phyloP scores from a whole-genome alignment of 805 yeast species.

The Kuraishia borneana region DNA sequence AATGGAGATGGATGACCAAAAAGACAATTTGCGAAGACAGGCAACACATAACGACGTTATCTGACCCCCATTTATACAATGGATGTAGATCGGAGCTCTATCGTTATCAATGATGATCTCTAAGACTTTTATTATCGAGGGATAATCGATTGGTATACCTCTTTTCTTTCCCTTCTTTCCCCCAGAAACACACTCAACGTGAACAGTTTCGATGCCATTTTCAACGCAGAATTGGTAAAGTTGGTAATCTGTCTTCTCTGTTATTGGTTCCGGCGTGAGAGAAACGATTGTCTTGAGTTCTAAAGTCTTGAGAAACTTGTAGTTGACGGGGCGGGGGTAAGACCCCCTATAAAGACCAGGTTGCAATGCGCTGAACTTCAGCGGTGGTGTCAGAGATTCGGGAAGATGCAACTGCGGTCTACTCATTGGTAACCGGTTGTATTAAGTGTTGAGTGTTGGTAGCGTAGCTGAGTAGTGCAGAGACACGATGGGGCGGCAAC shows the following conservation, averaged over 20 bases:
- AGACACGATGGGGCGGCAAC: neutral
- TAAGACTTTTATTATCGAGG: constrained; percentile 49
- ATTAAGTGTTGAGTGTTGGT: neutral
- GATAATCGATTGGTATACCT: constrained; percentile 68
- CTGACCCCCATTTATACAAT: constrained; percentile 85
- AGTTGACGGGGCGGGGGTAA: constrained; percentile 70
- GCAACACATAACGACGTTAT: constrained; percentile 79
- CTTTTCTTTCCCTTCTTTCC: constrained; percentile 69
- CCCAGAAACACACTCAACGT: constrained; percentile 52
- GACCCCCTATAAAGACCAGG: constrained; percentile 73
- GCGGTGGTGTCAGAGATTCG: constrained; percentile 50
- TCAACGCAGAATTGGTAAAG: constrained; percentile 39
- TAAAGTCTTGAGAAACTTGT: constrained; percentile 54
- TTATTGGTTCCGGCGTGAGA: constrained; percentile 67
- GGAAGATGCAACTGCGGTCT: constrained; percentile 5
- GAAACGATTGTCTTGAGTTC: constrained; percentile 64
- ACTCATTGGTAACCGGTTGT: neutral
- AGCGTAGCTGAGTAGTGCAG: neutral
- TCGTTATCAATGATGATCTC: constrained; percentile 47
- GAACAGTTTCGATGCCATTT: constrained; percentile 51
- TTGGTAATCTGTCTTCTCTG: constrained; percentile 35
- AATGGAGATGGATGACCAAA: constrained; percentile 86
- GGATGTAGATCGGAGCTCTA: constrained; percentile 65
- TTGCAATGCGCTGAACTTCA: constrained; percentile 64
- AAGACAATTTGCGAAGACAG: constrained; percentile 68